phyloP scores from a whole-genome alignment of 306 rosid species.

The Sindora glabra region DNA sequence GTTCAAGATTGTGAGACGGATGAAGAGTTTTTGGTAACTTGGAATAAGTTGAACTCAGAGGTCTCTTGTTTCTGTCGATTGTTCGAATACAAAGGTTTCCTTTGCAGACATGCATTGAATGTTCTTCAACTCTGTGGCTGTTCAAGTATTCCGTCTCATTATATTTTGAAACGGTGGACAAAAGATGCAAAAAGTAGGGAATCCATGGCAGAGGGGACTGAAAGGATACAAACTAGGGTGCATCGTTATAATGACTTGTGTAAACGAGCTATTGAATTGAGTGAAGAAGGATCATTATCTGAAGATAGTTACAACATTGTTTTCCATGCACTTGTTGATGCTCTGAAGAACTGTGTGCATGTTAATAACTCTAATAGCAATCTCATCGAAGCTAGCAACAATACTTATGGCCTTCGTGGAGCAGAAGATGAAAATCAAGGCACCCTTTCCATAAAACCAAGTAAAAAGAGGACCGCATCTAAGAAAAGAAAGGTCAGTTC shows the following conservation, averaged over 20 bases:
- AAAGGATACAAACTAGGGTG: no score
- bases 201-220: neutral
- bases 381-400: constrained; percentile 45
- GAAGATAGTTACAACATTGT: constrained; percentile 67
- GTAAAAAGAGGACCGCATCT: constrained; percentile 56
- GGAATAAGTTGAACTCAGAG: constrained; percentile 64
- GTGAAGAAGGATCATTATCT: constrained; percentile 88
- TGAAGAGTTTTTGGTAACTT: constrained; percentile 54
- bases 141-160: constrained; percentile 71
- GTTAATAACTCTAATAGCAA: constrained; percentile 53
- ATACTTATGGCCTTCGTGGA: constrained; percentile 43
- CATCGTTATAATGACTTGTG: no score
- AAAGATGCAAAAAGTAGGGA: constrained; percentile 23
- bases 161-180: constrained; percentile 4
- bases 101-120: constrained; percentile 76
- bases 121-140: constrained; percentile 84
- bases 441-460: constrained; percentile 40
- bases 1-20: constrained; percentile 84
- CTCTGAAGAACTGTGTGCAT: constrained; percentile 75
- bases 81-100: constrained; percentile 88
- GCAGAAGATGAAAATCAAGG: constrained; percentile 58
- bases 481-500: constrained; percentile 77
- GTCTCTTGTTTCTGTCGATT: constrained; percentile 77
- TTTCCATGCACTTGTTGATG: constrained; percentile 57
- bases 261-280: constrained; percentile 53